Conservation (phyloP, 2,329 filamentous ascomycete genomes). For the Phyllosticta citribraziliensis region DNA sequence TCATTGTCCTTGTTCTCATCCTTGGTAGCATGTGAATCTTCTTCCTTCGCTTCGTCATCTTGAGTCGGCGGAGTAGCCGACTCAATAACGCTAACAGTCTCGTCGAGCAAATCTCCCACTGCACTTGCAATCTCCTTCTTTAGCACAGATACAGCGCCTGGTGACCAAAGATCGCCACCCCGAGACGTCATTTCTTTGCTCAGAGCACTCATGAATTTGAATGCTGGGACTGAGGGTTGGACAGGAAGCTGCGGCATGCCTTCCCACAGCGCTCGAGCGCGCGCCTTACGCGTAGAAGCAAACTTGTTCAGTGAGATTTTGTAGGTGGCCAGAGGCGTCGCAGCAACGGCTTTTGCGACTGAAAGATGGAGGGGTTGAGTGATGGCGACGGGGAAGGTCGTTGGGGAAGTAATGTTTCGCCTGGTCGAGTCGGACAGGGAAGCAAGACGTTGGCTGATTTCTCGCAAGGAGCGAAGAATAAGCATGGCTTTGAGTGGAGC, state of each 20-base stretch:
- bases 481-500: constrained; percentile 48
- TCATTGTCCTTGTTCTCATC: neutral
- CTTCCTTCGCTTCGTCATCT: constrained; percentile 3
- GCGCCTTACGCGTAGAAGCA: constrained; percentile 40
- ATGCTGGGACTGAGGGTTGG: constrained; percentile 66
- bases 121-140: constrained; percentile 48
- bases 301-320: constrained; percentile 35
- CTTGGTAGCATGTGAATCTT: neutral
- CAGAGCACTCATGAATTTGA: constrained; percentile 60
- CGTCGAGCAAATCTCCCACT: constrained; percentile 36
- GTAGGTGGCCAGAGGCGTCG: constrained; percentile 35
- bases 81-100: constrained; percentile 14
- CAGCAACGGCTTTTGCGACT: constrained; percentile 47
- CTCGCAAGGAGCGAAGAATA: constrained; percentile 62
- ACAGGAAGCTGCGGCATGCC: constrained; percentile 63
- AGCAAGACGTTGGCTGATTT: constrained; percentile 60
- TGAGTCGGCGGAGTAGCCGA: constrained; percentile 9
- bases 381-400: constrained; percentile 36
- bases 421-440: constrained; percentile 19
- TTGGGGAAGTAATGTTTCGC: constrained; percentile 17
- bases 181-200: constrained; percentile 56
- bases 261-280: constrained; percentile 68
- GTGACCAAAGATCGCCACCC: constrained; percentile 76
- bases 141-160: constrained; percentile 51
- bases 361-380: constrained; percentile 55